phyloP scores from a whole-genome alignment of 176 grass and related monocot genomes.

The Phoenix dactylifera region DNA sequence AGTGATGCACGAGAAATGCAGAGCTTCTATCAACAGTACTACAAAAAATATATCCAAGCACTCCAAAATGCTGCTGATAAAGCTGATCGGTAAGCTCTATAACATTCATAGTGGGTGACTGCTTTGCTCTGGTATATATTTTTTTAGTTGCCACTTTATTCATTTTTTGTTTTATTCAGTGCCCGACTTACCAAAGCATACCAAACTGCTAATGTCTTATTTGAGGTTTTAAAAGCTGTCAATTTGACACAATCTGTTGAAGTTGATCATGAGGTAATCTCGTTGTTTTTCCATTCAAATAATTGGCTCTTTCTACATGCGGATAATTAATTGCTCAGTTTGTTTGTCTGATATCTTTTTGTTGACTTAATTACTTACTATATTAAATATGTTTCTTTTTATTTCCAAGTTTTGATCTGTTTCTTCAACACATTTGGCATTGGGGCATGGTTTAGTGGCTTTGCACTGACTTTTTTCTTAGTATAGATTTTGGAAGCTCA shows the following conservation, averaged over 20 bases:
- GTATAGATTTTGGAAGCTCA: slow-evolving; percentile 69
- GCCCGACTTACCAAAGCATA: slow-evolving; percentile 83
- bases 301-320: too few relatives aligned
- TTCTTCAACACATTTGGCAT: too few relatives aligned
- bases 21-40: slow-evolving; percentile 77
- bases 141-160: background rate
- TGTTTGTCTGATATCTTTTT: background rate
- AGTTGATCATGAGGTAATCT: slow-evolving; percentile 77
- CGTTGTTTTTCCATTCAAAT: background rate
- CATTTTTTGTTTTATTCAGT: slow-evolving; percentile 40
- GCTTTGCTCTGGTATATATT: too few relatives aligned
- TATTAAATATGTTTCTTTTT: slow-evolving; percentile 18
- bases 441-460: too few relatives aligned
- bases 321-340: too few relatives aligned
- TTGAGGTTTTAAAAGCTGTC: slow-evolving; percentile 91
- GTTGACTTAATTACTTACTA: slow-evolving; percentile 1
- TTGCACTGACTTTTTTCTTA: too few relatives aligned
- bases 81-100: slow-evolving; percentile 47
- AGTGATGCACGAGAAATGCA: slow-evolving; percentile 93
- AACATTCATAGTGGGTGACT: background rate
- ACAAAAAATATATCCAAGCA: slow-evolving; percentile 84
- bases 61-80: slow-evolving; percentile 74
- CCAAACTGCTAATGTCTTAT: slow-evolving; percentile 79
- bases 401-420: too few relatives aligned
- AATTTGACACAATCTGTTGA: slow-evolving; percentile 69